Percentiles rank a stretch among this genome's conserved stretches.
Conservation (phyloP, 2,329 filamentous ascomycete genomes). For the Diaporthe sp. region DNA sequence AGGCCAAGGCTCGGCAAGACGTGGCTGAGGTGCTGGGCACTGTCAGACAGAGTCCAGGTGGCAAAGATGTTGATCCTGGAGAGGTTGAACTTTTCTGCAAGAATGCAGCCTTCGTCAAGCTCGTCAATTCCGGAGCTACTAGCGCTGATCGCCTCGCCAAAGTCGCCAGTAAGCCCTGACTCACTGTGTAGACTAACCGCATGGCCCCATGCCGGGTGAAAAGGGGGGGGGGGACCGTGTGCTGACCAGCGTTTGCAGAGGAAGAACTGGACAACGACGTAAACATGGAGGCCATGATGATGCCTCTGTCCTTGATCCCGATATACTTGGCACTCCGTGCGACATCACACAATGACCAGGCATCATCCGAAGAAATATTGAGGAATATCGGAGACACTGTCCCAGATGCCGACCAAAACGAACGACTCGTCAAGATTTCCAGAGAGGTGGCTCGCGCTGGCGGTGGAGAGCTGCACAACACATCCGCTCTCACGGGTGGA, state of each 20-base stretch:
- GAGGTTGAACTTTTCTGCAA: constrained; percentile 96
- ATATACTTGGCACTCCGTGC: constrained; percentile 75
- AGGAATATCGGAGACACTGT: constrained; percentile 53
- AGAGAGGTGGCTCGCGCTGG: constrained; percentile 80
- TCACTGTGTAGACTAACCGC: constrained; percentile 4
- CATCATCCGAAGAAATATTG: constrained; percentile 66
- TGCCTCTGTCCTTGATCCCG: constrained; percentile 70
- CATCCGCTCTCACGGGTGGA: constrained; percentile 86
- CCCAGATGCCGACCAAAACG: constrained; percentile 59
- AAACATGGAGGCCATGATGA: constrained; percentile 56
- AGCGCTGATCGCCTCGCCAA: constrained; percentile 60
- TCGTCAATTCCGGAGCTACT: constrained; percentile 71
- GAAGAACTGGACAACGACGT: constrained; percentile 66
- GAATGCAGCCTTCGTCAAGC: constrained; percentile 91
- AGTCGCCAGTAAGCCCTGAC: constrained; percentile 61
- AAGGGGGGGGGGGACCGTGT: constrained; percentile 16
- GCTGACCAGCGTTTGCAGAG: constrained; percentile 53
- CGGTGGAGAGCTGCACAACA: constrained; percentile 91
- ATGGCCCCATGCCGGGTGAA: background rate
- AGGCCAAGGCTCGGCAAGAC: constrained; percentile 84
- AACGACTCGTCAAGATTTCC: constrained; percentile 64
- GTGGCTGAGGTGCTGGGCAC: constrained; percentile 76
- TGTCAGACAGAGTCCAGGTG: constrained; percentile 64
- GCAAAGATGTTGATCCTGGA: constrained; percentile 67
- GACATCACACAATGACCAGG: constrained; percentile 56